A percentile compares a stretch with the other conserved stretches of the same genome.
Conservation (phyloP, 352 stramenopile species). For the Phytophthora pini region DNA sequence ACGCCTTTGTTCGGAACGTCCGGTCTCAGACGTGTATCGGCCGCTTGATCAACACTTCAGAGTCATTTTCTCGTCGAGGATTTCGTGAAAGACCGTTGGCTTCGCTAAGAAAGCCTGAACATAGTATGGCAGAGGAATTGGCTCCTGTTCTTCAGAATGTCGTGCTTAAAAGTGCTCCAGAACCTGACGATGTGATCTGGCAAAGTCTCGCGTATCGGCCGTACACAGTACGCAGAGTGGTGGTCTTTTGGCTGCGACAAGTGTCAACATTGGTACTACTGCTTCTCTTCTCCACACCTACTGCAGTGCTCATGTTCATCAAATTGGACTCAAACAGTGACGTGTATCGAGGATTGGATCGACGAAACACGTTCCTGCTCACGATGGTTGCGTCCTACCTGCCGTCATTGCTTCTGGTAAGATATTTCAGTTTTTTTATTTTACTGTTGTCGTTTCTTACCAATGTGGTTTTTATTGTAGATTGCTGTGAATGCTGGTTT, state of each 20-base stretch:
- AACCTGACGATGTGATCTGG: slow-evolving; percentile 84
- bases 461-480: slow-evolving; percentile 29
- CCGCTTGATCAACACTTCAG: slow-evolving; percentile 42
- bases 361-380: slow-evolving; percentile 55
- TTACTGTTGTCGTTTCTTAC: slow-evolving; percentile 4
- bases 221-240: slow-evolving; percentile 44
- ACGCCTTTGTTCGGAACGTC: slow-evolving; percentile 64
- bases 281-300: slow-evolving; percentile 79
- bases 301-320: slow-evolving; percentile 83
- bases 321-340: slow-evolving; percentile 74
- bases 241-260: slow-evolving; percentile 57
- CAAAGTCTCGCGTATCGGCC: slow-evolving; percentile 71
- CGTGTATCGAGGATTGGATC: slow-evolving; percentile 60
- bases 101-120: slow-evolving; percentile 26
- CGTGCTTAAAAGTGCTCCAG: slow-evolving; percentile 69
- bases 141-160: slow-evolving; percentile 51
- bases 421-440: slow-evolving; percentile 3
- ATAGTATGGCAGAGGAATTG: slow-evolving; percentile 28
- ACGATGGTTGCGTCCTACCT: slow-evolving; percentile 76
- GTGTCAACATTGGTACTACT: slow-evolving; percentile 59
- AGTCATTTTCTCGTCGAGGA: slow-evolving; percentile 37
- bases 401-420: slow-evolving; percentile 74
- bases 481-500: slow-evolving; percentile 82
- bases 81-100: slow-evolving; percentile 24
- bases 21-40: slow-evolving; percentile 50